These are phyloP conservation scores for Boletus barrowsii DNA, from an alignment of 768 basidiomycete species.

Conservation along the genomic window DNA sequence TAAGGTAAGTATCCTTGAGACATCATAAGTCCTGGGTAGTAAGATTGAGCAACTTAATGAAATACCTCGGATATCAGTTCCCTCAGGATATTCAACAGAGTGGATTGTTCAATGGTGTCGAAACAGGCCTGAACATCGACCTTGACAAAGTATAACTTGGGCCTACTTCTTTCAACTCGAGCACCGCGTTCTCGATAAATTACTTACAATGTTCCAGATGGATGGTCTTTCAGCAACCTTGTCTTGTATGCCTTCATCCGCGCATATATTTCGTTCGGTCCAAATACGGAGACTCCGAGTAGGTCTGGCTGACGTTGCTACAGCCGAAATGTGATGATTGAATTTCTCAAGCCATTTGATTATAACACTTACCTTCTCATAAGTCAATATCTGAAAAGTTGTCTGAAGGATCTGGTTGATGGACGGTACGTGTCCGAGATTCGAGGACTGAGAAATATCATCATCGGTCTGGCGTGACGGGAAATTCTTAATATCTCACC, in stretches of 20 bases:
- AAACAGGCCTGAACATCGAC: conserved; percentile 95
- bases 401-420: conserved; percentile 87
- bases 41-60: neutral
- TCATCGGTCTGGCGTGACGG: neutral
- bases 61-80: conserved; percentile 69
- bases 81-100: conserved; percentile 72
- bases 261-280: conserved; percentile 76
- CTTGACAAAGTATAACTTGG: conserved; percentile 92
- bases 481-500: conserved; percentile 16
- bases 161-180: conserved; percentile 43
- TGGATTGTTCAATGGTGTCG: conserved; percentile 91
- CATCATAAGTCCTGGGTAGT: neutral
- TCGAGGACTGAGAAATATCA: conserved; percentile 28
- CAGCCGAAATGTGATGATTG: neutral
- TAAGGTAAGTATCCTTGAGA: conserved; percentile 64
- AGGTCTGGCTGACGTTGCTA: conserved; percentile 62
- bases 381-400: conserved; percentile 83
- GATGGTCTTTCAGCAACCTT: conserved; percentile 36
- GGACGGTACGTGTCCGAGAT: conserved; percentile 44
- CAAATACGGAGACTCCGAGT: conserved; percentile 80
- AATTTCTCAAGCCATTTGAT: neutral
- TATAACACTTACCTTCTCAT: conserved; percentile 64
- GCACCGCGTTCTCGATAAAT: neutral
- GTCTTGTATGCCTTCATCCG: conserved; percentile 71
- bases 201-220: conserved; percentile 52